phyloP scores from a whole-genome alignment of 306 rosid genomes.

The Arachis hypogaea region DNA sequence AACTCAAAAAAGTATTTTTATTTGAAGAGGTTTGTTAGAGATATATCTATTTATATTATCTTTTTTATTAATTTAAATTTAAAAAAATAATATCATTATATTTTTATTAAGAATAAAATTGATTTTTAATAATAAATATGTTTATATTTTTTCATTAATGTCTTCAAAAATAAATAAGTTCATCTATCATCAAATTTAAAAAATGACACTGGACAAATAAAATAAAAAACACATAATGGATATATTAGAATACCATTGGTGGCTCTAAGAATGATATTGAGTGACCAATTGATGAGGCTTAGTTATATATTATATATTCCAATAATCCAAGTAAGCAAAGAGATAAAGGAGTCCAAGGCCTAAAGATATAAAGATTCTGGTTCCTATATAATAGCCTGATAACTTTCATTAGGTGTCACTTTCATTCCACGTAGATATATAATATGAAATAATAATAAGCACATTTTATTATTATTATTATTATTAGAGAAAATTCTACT shows the following conservation, averaged over 20 bases:
- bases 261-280: slow-evolving; percentile 4
- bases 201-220: no score
- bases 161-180: no score
- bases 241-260: not conserved
- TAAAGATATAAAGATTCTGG: slow-evolving; percentile 30
- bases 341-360: slow-evolving; percentile 27
- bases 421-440: slow-evolving; percentile 24
- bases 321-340: not conserved
- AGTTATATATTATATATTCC: not conserved
- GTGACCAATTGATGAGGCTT: slow-evolving; percentile 23
- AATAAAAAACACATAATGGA: not conserved
- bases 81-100: no score
- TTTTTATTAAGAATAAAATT: no score
- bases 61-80: no score
- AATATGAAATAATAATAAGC: not conserved
- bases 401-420: slow-evolving; percentile 31
- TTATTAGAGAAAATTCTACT: no score
- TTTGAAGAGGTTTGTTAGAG: no score
- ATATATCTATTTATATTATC: no score
- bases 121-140: no score
- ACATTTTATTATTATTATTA: not conserved
- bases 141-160: no score
- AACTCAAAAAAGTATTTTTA: no score
- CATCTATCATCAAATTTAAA: no score
- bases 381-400: slow-evolving; percentile 1